Percentiles rank a stretch among this genome's conserved stretches.
These are phyloP conservation scores for Seiridium cupressi DNA, from an alignment of 2,329 filamentous ascomycete genomes.

Conservation along the genomic window DNA sequence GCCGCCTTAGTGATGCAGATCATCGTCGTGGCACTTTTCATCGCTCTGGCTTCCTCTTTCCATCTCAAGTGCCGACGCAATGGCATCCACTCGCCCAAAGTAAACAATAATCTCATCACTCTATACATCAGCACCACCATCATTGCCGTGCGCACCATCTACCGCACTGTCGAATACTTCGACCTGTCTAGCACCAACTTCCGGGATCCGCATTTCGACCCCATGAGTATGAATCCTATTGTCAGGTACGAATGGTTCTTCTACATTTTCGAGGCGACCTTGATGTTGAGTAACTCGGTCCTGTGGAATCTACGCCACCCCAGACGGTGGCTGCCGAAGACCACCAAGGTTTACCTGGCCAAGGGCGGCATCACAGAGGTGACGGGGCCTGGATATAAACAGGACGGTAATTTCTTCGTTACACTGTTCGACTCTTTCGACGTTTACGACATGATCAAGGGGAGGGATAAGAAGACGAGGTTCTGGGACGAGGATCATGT, in stretches of 20 bases:
- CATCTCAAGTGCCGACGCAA: conserved; percentile 41
- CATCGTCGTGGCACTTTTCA: conserved; percentile 47
- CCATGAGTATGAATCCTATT: conserved; percentile 37
- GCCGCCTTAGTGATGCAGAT: conserved; percentile 54
- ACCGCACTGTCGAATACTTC: conserved; percentile 59
- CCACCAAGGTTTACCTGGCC: conserved; percentile 47
- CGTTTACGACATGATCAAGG: conserved; percentile 30
- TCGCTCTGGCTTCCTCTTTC: conserved; percentile 46
- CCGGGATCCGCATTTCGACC: conserved; percentile 35
- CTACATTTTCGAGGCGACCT: conserved; percentile 52
- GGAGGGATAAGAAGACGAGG: conserved; percentile 27
- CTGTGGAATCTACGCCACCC: conserved; percentile 52
- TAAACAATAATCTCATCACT: conserved; percentile 38
- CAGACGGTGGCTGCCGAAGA: conserved; percentile 46
- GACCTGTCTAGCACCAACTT: conserved; percentile 40
- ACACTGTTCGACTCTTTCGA: conserved; percentile 43
- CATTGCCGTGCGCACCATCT: conserved; percentile 54
- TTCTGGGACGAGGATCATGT: conserved; percentile 32
- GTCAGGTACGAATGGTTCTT: conserved; percentile 60
- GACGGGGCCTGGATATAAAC: conserved; percentile 46
- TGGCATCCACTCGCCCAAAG: conserved; percentile 27
- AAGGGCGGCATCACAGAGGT: conserved; percentile 43
- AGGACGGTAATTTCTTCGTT: conserved; percentile 39
- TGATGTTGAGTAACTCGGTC: conserved; percentile 51
- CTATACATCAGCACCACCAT: conserved; percentile 50